Conservation (phyloP, 1,284 basidiomycete genomes). For the Cystobasidiaceae sp. region DNA sequence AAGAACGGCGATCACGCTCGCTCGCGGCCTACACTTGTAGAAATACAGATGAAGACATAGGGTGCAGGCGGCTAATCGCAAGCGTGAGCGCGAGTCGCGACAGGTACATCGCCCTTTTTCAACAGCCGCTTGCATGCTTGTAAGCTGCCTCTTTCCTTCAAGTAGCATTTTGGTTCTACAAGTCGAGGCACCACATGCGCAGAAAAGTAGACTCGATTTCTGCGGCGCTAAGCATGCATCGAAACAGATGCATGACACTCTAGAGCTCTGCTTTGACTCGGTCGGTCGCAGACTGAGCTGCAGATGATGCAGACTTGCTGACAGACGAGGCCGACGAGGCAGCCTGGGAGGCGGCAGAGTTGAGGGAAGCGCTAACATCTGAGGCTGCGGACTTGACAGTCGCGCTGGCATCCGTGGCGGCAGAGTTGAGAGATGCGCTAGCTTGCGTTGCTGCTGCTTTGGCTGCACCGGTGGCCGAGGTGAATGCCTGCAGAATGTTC, state of each 20-base stretch:
- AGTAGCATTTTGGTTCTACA: too few relatives aligned
- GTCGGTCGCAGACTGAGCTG: slow-evolving; percentile 11
- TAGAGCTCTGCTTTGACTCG: slow-evolving; percentile 11
- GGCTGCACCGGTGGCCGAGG: slow-evolving; percentile 10
- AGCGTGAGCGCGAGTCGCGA: too few relatives aligned
- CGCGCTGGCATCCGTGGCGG: not conserved
- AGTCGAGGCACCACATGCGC: too few relatives aligned
- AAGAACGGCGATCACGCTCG: too few relatives aligned
- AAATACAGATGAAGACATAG: too few relatives aligned
- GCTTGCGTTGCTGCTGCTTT: not conserved
- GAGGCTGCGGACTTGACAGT: slow-evolving; percentile 7
- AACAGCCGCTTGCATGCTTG: too few relatives aligned
- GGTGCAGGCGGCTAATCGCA: too few relatives aligned
- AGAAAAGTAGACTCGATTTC: too few relatives aligned
- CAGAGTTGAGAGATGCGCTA: not conserved
- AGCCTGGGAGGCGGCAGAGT: slow-evolving; percentile 8
- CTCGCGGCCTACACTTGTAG: too few relatives aligned
- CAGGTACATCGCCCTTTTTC: too few relatives aligned
- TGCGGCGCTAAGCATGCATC: too few relatives aligned
- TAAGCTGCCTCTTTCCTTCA: too few relatives aligned
- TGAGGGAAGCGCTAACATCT: slow-evolving; percentile 4
- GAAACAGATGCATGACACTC: not conserved
- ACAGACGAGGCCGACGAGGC: slow-evolving; percentile 8
- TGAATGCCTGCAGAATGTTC: slow-evolving; percentile 28
- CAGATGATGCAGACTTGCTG: slow-evolving; percentile 3